These are phyloP conservation scores for Penstemon newberryi DNA, from an alignment of 257 asterid species.

Conservation along the genomic window DNA sequence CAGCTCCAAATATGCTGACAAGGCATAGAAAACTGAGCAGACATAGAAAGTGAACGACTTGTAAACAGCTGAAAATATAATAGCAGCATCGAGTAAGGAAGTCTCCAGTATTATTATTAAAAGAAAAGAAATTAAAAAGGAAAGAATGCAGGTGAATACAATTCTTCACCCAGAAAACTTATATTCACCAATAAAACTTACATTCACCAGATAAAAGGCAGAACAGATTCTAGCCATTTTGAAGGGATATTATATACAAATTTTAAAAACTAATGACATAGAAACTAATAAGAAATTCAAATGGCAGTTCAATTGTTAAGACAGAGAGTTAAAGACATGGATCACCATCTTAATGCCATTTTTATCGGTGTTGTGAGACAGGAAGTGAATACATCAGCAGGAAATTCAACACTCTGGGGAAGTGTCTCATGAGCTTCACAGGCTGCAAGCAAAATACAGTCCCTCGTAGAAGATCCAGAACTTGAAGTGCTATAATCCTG, in stretches of 20 bases:
- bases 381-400: conserved; percentile 96
- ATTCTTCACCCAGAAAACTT: conserved; percentile 3
- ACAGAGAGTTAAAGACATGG: conserved; percentile 17
- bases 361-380: conserved; percentile 96
- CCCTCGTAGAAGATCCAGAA: conserved; percentile 51
- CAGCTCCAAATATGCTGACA: conserved; percentile 4
- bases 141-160: neutral
- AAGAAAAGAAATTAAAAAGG: too few species aligned
- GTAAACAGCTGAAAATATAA: conserved; percentile 8
- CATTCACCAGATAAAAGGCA: conserved; percentile 18
- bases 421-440: conserved; percentile 88
- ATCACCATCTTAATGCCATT: conserved; percentile 97
- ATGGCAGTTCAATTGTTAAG: conserved; percentile 29
- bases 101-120: too few species aligned
- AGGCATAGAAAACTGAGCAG: conserved; percentile 6
- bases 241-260: neutral
- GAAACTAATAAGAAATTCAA: conserved; percentile 16
- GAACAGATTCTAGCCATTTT: conserved; percentile 18
- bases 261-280: neutral
- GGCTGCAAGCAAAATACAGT: conserved; percentile 92
- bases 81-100: neutral
- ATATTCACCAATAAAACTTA: neutral
- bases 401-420: conserved; percentile 96
- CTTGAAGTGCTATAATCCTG: conserved; percentile 69
- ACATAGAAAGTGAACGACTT: neutral